phyloP scores from a whole-genome alignment of 306 rosid genomes.

The Carpinus viminea region DNA sequence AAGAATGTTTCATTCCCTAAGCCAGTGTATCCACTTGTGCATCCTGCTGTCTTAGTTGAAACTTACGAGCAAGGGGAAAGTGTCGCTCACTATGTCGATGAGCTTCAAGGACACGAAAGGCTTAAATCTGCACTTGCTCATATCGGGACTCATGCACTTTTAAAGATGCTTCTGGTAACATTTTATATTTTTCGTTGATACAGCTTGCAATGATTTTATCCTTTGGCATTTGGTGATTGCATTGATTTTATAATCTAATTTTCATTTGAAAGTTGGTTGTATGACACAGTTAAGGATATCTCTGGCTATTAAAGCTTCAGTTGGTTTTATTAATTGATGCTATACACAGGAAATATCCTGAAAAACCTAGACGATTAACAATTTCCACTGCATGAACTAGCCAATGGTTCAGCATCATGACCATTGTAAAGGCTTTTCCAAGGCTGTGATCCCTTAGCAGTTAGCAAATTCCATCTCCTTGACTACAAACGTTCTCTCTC shows the following conservation, averaged over 20 bases:
- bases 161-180: slow-evolving; percentile 98
- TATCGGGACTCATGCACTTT: slow-evolving; percentile 95
- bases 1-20: slow-evolving; percentile 96
- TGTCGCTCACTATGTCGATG: slow-evolving; percentile 86
- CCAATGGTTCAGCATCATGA: neutral
- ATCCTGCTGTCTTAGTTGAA: slow-evolving; percentile 97
- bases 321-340: neutral
- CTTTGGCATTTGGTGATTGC: slow-evolving; percentile 19
- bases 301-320: neutral
- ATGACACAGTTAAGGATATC: neutral
- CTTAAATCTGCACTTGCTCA: slow-evolving; percentile 89
- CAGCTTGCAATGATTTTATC: slow-evolving; percentile 14
- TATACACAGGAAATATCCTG: neutral
- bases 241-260: neutral
- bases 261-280: neutral
- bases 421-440: neutral
- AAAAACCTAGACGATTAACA: neutral
- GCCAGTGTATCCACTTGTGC: slow-evolving; percentile 97
- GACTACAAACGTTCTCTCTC: neutral
- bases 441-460: neutral
- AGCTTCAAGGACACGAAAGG: slow-evolving; percentile 73
- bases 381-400: neutral
- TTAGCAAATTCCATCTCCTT: neutral
- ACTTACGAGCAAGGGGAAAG: slow-evolving; percentile 94
- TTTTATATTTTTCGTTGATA: slow-evolving; percentile 2